A percentile compares a stretch with the other conserved stretches of the same genome.
Evolutionary conservation across 768 basidiomycete species (phyloP).

Genomic region (Rhizopogon roseolus): DNA sequence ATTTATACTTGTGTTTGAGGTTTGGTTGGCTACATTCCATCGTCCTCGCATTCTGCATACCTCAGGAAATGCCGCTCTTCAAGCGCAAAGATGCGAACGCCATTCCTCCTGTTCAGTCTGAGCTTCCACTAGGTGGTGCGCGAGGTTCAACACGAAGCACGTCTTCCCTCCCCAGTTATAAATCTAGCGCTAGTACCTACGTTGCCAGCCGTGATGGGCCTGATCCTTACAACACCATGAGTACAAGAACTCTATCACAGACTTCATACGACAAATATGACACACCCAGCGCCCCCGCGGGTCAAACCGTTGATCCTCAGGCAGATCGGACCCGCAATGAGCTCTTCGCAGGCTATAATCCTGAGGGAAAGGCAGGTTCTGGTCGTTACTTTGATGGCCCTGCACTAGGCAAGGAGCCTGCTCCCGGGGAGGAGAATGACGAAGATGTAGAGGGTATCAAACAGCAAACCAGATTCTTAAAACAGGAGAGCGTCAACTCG

Average conservation of each 20-base stretch:
- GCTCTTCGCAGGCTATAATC: conserved; percentile 72
- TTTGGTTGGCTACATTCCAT: not conserved
- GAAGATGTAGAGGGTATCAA: conserved; percentile 95
- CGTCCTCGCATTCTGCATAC: not conserved
- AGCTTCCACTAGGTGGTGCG: conserved; percentile 19
- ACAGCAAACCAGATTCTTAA: conserved; percentile 79
- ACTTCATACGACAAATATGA: conserved; percentile 20
- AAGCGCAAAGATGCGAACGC: conserved; percentile 58
- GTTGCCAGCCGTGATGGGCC: conserved; percentile 61
- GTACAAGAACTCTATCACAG: conserved; percentile 21
- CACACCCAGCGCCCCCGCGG: conserved; percentile 4
- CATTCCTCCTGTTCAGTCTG: conserved; percentile 62
- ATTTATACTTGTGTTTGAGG: no score
- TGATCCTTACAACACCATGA: conserved; percentile 42
- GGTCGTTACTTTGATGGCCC: conserved; percentile 72
- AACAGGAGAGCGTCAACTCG: conserved; percentile 88
- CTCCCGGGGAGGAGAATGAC: conserved; percentile 69
- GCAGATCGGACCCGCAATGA: conserved; percentile 65
- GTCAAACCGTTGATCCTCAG: conserved; percentile 25
- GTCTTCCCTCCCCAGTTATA: conserved; percentile 38
- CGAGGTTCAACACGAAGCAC: conserved; percentile 26
- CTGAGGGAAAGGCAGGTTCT: conserved; percentile 45
- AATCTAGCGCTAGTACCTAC: conserved; percentile 58
- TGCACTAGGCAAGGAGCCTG: conserved; percentile 35
- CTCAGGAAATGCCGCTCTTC: conserved; percentile 33